Conservation (phyloP, 176 grass and related monocot species). For the Thalia dealbata region DNA sequence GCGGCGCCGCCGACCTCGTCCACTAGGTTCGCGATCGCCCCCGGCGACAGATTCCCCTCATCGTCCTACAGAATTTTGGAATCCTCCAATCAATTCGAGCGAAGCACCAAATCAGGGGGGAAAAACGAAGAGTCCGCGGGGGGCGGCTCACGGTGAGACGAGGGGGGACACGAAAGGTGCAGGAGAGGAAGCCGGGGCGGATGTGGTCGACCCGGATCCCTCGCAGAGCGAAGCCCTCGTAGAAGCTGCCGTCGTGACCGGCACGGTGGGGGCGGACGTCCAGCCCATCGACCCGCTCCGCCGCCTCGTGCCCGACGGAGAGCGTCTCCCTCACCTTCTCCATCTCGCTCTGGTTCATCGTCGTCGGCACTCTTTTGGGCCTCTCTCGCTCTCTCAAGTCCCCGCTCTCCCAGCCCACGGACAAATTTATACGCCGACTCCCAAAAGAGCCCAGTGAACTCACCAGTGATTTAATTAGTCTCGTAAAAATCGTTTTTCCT, state of each 20-base stretch:
- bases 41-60: constrained; percentile 25
- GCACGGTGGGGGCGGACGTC: constrained; percentile 21
- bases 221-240: constrained; percentile 51
- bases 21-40: constrained; percentile 52
- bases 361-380: background rate
- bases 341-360: constrained; percentile 3
- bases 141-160: constrained; percentile 38
- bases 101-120: background rate
- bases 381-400: too few species aligned
- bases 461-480: too few species aligned
- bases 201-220: constrained; percentile 55
- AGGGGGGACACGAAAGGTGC: constrained; percentile 69
- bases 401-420: too few species aligned
- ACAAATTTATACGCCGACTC: too few species aligned
- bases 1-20: constrained; percentile 46
- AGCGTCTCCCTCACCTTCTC: constrained; percentile 35
- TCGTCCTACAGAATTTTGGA: constrained; percentile 22
- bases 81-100: background rate
- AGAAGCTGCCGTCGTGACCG: constrained; percentile 38
- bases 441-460: too few species aligned
- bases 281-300: constrained; percentile 34
- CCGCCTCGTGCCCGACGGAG: constrained; percentile 23
- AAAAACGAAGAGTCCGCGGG: background rate
- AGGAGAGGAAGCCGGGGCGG: constrained; percentile 46
- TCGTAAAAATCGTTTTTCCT: too few species aligned